Percentiles rank a stretch among this genome's conserved stretches.
Conservation (phyloP, 768 basidiomycete species). For the Termitomyces sp. region DNA sequence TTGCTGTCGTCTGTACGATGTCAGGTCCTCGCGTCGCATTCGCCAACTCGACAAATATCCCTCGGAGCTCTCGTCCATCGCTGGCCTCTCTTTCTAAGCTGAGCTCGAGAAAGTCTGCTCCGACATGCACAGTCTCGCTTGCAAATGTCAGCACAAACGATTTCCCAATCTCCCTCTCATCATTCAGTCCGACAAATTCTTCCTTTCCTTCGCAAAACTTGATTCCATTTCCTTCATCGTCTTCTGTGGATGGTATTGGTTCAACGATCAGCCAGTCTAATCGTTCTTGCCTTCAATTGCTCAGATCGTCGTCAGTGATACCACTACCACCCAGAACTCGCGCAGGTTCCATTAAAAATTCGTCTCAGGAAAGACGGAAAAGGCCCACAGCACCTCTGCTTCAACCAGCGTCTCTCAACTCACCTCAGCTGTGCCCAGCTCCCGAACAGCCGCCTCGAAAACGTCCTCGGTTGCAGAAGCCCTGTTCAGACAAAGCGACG, state of each 20-base stretch:
- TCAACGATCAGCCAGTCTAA: constrained; percentile 19
- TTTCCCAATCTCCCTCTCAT: constrained; percentile 8
- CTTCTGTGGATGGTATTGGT: constrained; percentile 8
- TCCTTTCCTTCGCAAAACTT: constrained; percentile 13
- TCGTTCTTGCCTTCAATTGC: constrained; percentile 16
- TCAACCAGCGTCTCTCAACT: background rate
- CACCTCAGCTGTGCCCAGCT: constrained; percentile 4
- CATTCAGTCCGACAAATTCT: constrained; percentile 6
- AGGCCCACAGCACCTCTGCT: constrained; percentile 13
- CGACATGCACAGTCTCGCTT: constrained; percentile 21
- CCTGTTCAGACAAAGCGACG: constrained; percentile 1
- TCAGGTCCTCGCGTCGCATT: constrained; percentile 19
- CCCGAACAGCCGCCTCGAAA: constrained; percentile 21
- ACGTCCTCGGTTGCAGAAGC: constrained; percentile 18
- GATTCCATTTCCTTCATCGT: constrained; percentile 20
- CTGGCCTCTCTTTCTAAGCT: constrained; percentile 14
- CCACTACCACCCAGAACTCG: constrained; percentile 9
- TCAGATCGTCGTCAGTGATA: constrained; percentile 12
- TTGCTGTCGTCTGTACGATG: constrained; percentile 18
- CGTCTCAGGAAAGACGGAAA: constrained; percentile 14
- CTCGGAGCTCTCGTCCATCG: constrained; percentile 16
- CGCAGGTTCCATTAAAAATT: background rate
- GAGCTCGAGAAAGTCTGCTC: constrained; percentile 20
- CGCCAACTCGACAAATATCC: constrained; percentile 20
- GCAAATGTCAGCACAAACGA: constrained; percentile 16